Evolutionary conservation across 2,329 filamentous ascomycete species (phyloP).

Genomic region (Hirsutella minnesotensis): DNA sequence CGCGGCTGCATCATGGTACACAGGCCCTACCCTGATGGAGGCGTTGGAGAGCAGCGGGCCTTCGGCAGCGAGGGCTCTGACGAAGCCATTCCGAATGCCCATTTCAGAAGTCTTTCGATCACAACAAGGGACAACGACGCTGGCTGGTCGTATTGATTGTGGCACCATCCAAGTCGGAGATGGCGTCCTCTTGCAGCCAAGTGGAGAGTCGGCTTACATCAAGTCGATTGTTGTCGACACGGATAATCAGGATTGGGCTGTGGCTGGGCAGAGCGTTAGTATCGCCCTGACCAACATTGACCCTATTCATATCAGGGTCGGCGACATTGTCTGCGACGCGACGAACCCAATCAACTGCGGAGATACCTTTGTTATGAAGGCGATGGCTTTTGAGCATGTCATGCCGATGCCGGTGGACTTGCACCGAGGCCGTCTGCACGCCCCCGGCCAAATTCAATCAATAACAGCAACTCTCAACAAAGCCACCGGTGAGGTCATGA

Average conservation of each 20-base stretch:
- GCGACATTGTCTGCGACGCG: slow-evolving; percentile 74
- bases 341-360: slow-evolving; percentile 56
- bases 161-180: slow-evolving; percentile 81
- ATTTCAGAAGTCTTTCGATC: slow-evolving; percentile 81
- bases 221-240: slow-evolving; percentile 72
- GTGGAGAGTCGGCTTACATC: slow-evolving; percentile 67
- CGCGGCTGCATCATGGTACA: slow-evolving; percentile 63
- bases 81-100: slow-evolving; percentile 73
- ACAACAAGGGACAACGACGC: slow-evolving; percentile 67
- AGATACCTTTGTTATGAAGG: slow-evolving; percentile 67
- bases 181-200: slow-evolving; percentile 65
- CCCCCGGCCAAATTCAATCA: slow-evolving; percentile 59
- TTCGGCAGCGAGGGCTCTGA: slow-evolving; percentile 49
- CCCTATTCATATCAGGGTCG: slow-evolving; percentile 65
- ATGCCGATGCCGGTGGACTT: slow-evolving; percentile 85
- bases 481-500: slow-evolving; percentile 57
- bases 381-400: slow-evolving; percentile 80
- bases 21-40: slow-evolving; percentile 64
- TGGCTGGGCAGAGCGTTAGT: slow-evolving; percentile 79
- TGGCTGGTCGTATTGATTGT: slow-evolving; percentile 76
- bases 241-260: slow-evolving; percentile 70
- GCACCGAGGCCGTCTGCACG: slow-evolving; percentile 73
- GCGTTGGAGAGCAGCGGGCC: slow-evolving; percentile 78
- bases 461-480: slow-evolving; percentile 71
- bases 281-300: slow-evolving; percentile 83